These are phyloP conservation scores for Aurifilum marmelostoma DNA, from an alignment of 2,329 filamentous ascomycete species.

Conservation along the genomic window DNA sequence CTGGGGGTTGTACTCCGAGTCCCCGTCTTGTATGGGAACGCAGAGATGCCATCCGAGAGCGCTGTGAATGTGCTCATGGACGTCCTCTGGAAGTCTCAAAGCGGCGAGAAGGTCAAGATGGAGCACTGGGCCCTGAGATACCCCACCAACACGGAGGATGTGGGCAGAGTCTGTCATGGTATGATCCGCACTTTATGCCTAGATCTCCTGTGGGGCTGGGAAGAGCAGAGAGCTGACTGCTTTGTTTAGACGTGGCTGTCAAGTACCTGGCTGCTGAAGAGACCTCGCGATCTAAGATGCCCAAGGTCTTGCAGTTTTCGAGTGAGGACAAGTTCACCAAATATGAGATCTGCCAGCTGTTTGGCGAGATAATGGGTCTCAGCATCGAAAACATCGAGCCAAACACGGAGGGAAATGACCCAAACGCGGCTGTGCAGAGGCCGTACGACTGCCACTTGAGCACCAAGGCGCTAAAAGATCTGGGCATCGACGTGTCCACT, in stretches of 20 bases:
- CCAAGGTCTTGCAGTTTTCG: constrained; percentile 78
- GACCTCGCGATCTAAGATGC: constrained; percentile 57
- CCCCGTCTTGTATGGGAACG: constrained; percentile 82
- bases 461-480: constrained; percentile 70
- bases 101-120: constrained; percentile 69
- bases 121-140: constrained; percentile 85
- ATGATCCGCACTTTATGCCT: constrained; percentile 37
- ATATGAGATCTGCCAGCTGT: constrained; percentile 80
- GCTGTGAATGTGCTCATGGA: constrained; percentile 84
- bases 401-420: constrained; percentile 73
- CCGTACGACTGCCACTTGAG: constrained; percentile 90
- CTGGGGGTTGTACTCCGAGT: constrained; percentile 75
- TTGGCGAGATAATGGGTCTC: constrained; percentile 79
- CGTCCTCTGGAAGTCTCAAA: constrained; percentile 72
- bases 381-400: constrained; percentile 69
- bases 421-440: constrained; percentile 71
- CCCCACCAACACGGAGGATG: constrained; percentile 87
- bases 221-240: constrained; percentile 24
- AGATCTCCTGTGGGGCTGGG: neutral
- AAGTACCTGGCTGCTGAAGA: constrained; percentile 61
- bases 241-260: constrained; percentile 63
- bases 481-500: constrained; percentile 76
- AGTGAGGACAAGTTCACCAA: constrained; percentile 88
- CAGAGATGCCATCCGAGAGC: constrained; percentile 71
- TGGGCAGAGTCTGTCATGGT: constrained; percentile 76